A percentile compares a stretch with the other conserved stretches of the same genome.
phyloP scores from a whole-genome alignment of 208 protist species.

The Leishmania turanica region DNA sequence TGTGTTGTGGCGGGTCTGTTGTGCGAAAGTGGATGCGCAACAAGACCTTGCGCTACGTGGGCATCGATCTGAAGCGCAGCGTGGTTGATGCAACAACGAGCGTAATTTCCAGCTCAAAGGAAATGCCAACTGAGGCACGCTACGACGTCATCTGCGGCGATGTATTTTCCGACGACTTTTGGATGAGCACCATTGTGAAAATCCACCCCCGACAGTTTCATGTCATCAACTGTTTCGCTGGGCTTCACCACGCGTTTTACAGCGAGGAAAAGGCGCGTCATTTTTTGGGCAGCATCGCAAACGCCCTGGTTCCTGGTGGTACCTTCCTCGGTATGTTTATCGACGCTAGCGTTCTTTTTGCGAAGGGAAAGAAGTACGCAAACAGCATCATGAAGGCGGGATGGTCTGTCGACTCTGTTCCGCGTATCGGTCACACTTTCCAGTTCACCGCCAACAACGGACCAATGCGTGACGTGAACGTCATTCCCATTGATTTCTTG shows the following conservation, averaged over 20 bases:
- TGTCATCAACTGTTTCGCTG: slow-evolving; percentile 74
- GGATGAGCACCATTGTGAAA: slow-evolving; percentile 68
- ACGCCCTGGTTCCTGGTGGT: slow-evolving; percentile 81
- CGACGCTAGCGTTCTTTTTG: slow-evolving; percentile 62
- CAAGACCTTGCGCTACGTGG: slow-evolving; percentile 72
- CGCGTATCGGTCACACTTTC: slow-evolving; percentile 74
- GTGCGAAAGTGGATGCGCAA: slow-evolving; percentile 88
- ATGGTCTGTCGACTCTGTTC: slow-evolving; percentile 65
- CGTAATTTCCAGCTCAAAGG: slow-evolving; percentile 44
- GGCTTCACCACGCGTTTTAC: slow-evolving; percentile 74
- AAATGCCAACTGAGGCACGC: slow-evolving; percentile 39
- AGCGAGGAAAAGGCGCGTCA: slow-evolving; percentile 63
- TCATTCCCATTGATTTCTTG: slow-evolving; percentile 84
- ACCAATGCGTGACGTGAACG: slow-evolving; percentile 59
- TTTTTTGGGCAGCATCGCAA: slow-evolving; percentile 75
- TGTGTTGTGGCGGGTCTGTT: slow-evolving; percentile 85
- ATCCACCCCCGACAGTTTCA: slow-evolving; percentile 88
- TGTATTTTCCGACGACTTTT: slow-evolving; percentile 78
- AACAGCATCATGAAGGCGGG: slow-evolving; percentile 67
- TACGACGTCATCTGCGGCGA: slow-evolving; percentile 83
- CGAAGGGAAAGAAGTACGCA: slow-evolving; percentile 56
- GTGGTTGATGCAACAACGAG: slow-evolving; percentile 50
- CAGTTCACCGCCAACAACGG: slow-evolving; percentile 52
- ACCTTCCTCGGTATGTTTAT: slow-evolving; percentile 79
- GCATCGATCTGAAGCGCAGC: slow-evolving; percentile 73